Base-by-base conservation (phyloP, 2,329 filamentous ascomycete genomes). In the Ceratocystis huliohia region DNA sequence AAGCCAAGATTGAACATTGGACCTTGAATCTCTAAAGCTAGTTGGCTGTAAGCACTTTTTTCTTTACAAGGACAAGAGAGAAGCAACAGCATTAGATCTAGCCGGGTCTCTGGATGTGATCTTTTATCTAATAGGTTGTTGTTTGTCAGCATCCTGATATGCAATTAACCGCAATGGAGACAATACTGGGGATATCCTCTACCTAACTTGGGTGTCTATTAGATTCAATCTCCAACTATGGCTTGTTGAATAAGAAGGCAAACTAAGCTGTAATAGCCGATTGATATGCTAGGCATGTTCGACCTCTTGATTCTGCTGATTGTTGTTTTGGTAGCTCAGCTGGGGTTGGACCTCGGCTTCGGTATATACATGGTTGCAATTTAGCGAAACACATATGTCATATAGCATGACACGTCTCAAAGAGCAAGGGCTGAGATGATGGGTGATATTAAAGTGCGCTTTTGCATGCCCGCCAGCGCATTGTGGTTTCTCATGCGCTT, bases 381-480 rank as follows among this genome's bases (percentile, higher is more conserved):
- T 59, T 59, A 59, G 56, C 2, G 7, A n/a, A 37, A 37, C 28
- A 2, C 7, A 7, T 17, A 4, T 37, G 7, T n/a, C 56, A 59
- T 59, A n/a, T 59, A 59, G 22, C 5, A 59, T 8, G 25, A 59
- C 56, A 59, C 56, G 56, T 59, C 56, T n/a, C 17, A 33, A 59
- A 33, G 7, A 37, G 28, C 56, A 15, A 59, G 56, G 56, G 53
- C 5, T 7, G 22, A 57, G 25, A 28, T 33, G 53, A 57, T 33
- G 53, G 8, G 28, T 15, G 7, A 57, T 20, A 8, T 25, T 13
- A 13, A 56, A 8, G 3, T 28, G 56, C 17, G 10, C 15, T 37
- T 28, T 37, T 20, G 17, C 33, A 37, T 56, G 25, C 25, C 37
- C 25, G 17, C 20, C 22, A 30, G 30, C n/a, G 17, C 25, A 30